Conservation (phyloP, 371 early-diverging fungal species). For the Dichotomocladium elegans region DNA sequence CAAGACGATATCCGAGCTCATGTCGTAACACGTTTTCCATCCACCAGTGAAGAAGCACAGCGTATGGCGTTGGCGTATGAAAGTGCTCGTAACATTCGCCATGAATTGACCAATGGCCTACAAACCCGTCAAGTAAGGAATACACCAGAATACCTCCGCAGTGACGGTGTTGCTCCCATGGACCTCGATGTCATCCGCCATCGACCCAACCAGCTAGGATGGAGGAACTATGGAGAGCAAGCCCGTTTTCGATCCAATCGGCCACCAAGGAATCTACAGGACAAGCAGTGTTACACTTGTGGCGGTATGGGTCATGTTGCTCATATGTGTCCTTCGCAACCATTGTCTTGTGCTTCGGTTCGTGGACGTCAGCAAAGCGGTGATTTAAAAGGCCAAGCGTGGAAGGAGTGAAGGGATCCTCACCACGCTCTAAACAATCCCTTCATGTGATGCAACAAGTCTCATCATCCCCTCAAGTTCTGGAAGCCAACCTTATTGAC, state of each 20-base stretch:
- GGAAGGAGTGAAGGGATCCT: too few relatives aligned
- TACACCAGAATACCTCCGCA: neutral
- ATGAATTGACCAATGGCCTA: neutral
- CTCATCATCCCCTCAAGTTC: neutral
- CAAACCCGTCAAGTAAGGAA: neutral
- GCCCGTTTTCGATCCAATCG: neutral
- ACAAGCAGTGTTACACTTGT: conserved; percentile 2
- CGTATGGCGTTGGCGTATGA: neutral
- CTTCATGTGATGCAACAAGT: too few relatives aligned
- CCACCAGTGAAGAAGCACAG: neutral
- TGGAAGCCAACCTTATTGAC: neutral
- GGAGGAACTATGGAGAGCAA: neutral
- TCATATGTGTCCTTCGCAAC: neutral
- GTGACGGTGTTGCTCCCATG: neutral
- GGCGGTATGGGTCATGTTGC: neutral
- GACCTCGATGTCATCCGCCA: neutral
- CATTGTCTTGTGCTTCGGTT: too few relatives aligned
- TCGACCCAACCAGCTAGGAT: neutral
- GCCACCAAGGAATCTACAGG: neutral
- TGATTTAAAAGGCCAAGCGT: conserved; percentile 2
- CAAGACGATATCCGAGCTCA: neutral
- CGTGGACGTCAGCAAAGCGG: too few relatives aligned
- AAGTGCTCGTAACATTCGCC: neutral
- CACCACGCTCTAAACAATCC: too few relatives aligned
- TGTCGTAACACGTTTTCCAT: neutral